Conservation (phyloP, 176 grass and related monocot genomes). For the Hordeum marinum region DNA sequence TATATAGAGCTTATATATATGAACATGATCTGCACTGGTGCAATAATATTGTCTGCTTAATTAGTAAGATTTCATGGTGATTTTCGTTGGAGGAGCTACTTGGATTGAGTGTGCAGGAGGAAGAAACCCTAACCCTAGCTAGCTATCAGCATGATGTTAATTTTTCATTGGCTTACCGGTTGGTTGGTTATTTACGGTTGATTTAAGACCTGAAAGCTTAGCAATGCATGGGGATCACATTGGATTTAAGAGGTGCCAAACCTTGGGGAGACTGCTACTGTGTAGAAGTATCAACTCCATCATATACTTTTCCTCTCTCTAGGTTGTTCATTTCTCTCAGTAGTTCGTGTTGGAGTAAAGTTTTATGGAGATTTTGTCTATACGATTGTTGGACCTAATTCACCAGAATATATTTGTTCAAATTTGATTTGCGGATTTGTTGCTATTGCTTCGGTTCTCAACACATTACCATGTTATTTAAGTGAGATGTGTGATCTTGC, state of each 20-base stretch:
- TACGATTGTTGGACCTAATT: constrained; percentile 28
- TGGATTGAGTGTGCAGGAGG: constrained; percentile 6
- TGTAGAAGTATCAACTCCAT: neutral
- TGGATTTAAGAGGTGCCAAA: neutral
- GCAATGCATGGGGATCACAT: constrained; percentile 19
- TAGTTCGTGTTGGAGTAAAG: constrained; percentile 26
- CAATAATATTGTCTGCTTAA: constrained; percentile 31
- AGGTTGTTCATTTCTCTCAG: neutral
- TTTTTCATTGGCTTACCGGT: constrained; percentile 20
- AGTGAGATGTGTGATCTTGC: constrained; percentile 15
- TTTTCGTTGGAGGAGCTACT: constrained; percentile 22
- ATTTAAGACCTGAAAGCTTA: neutral
- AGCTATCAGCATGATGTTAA: constrained; percentile 29
- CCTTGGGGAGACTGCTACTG: neutral
- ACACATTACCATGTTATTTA: neutral
- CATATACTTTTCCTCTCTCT: neutral
- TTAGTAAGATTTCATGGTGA: constrained; percentile 36
- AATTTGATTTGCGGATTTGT: constrained; percentile 17
- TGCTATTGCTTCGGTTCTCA: constrained; percentile 16
- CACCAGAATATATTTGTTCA: constrained; percentile 22
- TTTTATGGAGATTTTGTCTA: constrained; percentile 33
- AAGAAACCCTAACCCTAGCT: constrained; percentile 70
- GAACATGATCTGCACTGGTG: constrained; percentile 36
- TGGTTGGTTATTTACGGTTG: constrained; percentile 20
- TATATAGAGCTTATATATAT: constrained; percentile 25